A percentile compares a stretch with the other conserved stretches of the same genome.
phyloP scores from a whole-genome alignment of 352 stramenopile species.

The Globisporangium takayamanum region DNA sequence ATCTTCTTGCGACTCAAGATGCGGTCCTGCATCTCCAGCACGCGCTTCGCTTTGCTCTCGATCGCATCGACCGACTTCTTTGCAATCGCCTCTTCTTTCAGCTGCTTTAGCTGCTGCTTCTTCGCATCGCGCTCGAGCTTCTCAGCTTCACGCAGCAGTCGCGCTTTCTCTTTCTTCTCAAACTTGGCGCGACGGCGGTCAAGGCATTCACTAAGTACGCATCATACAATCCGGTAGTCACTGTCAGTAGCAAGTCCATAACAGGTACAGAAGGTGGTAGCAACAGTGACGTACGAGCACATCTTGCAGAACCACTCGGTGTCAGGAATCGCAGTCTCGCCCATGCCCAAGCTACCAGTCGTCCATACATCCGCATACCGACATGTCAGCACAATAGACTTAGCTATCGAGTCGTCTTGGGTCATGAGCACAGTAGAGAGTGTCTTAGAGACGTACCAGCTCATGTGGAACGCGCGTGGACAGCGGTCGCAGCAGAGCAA shows the following conservation, averaged over 20 bases:
- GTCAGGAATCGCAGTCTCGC: constrained; percentile 65
- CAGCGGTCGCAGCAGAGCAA: constrained; percentile 90
- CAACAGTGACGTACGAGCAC: constrained; percentile 50
- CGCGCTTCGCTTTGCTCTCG: constrained; percentile 75
- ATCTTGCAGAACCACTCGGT: constrained; percentile 88
- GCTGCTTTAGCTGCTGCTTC: constrained; percentile 49
- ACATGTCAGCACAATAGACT: neutral
- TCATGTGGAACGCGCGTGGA: constrained; percentile 91
- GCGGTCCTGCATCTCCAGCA: constrained; percentile 84
- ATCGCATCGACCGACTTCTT: constrained; percentile 79
- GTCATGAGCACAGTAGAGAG: neutral
- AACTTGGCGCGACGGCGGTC: constrained; percentile 71
- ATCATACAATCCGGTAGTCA: constrained; percentile 2
- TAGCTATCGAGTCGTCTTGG: neutral
- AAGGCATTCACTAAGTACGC: constrained; percentile 49
- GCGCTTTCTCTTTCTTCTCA: constrained; percentile 69
- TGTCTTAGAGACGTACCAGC: constrained; percentile 34
- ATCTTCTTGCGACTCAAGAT: constrained; percentile 85
- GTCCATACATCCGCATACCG: constrained; percentile 4
- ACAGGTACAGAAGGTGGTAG: neutral
- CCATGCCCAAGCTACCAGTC: constrained; percentile 60
- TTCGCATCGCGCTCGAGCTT: constrained; percentile 76
- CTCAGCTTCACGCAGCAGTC: constrained; percentile 69
- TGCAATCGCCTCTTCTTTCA: constrained; percentile 64
- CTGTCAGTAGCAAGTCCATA: neutral